Base-by-base conservation (phyloP, 1,284 basidiomycete genomes). In the Coniophora puteana region DNA sequence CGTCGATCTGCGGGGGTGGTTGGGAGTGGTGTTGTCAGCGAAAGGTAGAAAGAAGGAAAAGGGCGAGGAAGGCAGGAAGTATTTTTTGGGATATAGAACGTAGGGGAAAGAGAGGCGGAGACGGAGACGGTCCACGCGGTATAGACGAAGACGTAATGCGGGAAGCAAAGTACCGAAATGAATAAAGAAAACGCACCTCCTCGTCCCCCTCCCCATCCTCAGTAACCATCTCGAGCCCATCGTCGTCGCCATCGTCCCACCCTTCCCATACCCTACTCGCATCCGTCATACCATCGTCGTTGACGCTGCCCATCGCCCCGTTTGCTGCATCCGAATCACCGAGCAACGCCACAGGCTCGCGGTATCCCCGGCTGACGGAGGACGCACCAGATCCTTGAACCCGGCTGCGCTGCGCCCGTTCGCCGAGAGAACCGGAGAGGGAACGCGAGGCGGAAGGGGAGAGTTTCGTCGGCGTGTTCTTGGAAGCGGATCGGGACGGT, bases 171-270 rank as follows among this genome's bases (percentile, higher is more conserved):
- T 14, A 43, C 17, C 20, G 23, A 16, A 20, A 18, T 8, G 38
- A 31, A 24, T n/a, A 13, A 38, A 39, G 30, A 17, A 8, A 30
- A 56, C 63, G 40, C 40, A 75, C 83, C 54, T 87, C 83, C 53
- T 87, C 83, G 49, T 87, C 83, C 2, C 83, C 68, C 41, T 85
- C 83, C 30, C 76, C 71, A 2, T 74, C 61, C 43, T 86, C 83
- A 2, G 84, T 87, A 34, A 85, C 58, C 74, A 88, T 76, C 47
- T 87, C 83, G 44, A 84, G 59, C 2, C 31, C 45, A 27, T 67
- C 67, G 22, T 59, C 64, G 21, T 66, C 65, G 31, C 27, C 48
- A 27, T 32, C n/a, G n/a, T 56, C 63, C 29, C 52, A 53, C 21
- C 60, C 56, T 20, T 59, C 59, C 57, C 59, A 63, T 22, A 44